Conservation (phyloP, 139 green algal species). For the Zygnema cylindricum region DNA sequence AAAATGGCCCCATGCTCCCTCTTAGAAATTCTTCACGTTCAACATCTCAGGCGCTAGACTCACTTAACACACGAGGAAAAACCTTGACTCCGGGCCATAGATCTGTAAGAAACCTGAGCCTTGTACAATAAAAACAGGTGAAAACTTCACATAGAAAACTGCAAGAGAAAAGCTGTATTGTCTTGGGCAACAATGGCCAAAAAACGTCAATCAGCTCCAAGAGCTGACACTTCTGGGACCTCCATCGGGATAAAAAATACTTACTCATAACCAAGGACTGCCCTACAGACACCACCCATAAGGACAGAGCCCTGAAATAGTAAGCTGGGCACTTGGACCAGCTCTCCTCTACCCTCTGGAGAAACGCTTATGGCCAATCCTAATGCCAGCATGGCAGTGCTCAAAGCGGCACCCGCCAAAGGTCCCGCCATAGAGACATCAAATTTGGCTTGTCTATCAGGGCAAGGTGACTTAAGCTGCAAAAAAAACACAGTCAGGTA, state of each 20-base stretch:
- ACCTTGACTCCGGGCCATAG: no score
- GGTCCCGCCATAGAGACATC: constrained; percentile 55
- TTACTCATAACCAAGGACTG: constrained; percentile 54
- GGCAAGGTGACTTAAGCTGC: constrained; percentile 54
- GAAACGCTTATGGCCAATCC: constrained; percentile 31
- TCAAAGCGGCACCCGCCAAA: constrained; percentile 32
- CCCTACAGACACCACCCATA: constrained; percentile 29
- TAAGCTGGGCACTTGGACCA: constrained; percentile 48
- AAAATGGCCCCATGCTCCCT: no score
- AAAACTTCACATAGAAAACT: no score
- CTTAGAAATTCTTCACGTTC: no score
- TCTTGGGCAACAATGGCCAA: constrained; percentile 7
- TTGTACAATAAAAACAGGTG: no score
- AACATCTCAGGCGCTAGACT: no score
- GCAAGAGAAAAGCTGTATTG: no score
- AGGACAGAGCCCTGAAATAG: constrained; percentile 56
- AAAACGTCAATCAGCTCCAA: background rate
- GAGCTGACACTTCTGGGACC: background rate
- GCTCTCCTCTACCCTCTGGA: constrained; percentile 22
- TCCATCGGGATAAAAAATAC: constrained; percentile 21
- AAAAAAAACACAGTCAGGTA: no score
- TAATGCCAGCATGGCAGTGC: constrained; percentile 44
- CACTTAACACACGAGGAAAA: no score
- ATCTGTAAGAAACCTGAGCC: no score
- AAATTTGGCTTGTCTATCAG: constrained; percentile 55